Evolutionary conservation across 2,329 filamentous ascomycete genomes (phyloP), one percentile per base, ranked within the genome.

Genomic region (Phyllosticta citrichinensis): DNA sequence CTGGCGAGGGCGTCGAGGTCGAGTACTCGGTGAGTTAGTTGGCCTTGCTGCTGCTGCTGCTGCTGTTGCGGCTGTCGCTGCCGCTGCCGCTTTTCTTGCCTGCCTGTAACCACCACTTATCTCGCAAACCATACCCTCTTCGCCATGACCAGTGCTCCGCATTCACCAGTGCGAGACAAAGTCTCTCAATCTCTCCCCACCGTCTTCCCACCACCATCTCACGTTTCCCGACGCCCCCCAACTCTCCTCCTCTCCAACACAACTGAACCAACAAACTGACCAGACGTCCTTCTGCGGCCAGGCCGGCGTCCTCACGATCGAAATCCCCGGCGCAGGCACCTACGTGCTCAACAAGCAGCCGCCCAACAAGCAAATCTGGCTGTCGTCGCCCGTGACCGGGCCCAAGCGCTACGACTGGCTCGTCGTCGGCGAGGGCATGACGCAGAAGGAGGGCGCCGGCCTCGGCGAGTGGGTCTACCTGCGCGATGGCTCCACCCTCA

Each of bases 331-430:
- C 12, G 79, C 84, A 57, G 91, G 92, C 64, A 93, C 85, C 30
- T 99, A 95, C 72, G 89, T 99, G 63, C 83, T 99, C 77, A 99
- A 99, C 83, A 99, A 99, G 76, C 94, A 99, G 75, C 94, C 94
- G 0, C 91, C 93, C 20, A 97, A 97, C 80, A 94, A 91, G 80
- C 94, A 87, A 69, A 96, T 99, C 71, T 99, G 94, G 94, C 84
- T 97, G 54, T 94, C 90, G 47, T 96, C 91, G 52, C 94, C 94
- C 3, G 79, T 91, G 59, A 92, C 89, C 5, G 94, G 94, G 0
- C 94, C 94, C 14, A 97, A 97, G 77, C 87, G 93, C 62, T 99
- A 87, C 77, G 92, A 97, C 74, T 99, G 89, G 83, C 88, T 96
- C 60, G 73, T 92, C 57, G 68, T 79, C 55, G 85, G 86, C 62